Evolutionary conservation across 1,284 basidiomycete species (phyloP).

Genomic region (Wolfiporia cocos): DNA sequence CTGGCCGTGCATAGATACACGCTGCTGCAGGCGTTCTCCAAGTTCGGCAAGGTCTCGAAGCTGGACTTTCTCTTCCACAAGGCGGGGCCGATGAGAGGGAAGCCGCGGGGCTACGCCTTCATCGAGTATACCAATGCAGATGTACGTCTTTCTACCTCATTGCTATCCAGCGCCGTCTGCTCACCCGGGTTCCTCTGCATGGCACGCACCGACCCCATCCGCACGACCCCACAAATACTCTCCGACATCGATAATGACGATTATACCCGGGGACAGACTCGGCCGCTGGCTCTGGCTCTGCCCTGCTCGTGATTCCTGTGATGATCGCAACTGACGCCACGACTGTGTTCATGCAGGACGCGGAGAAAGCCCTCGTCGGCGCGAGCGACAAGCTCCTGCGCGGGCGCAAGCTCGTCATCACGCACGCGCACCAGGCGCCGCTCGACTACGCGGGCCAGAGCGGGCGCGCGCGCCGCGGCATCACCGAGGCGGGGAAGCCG

Average conservation of each 20-base stretch:
- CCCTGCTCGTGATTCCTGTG: too few relatives aligned
- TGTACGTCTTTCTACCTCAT: conserved; percentile 48
- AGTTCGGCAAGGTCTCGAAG: conserved; percentile 87
- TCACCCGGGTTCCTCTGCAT: conserved; percentile 42
- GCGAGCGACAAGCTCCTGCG: conserved; percentile 80
- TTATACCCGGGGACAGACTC: conserved; percentile 14
- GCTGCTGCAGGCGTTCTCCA: conserved; percentile 84
- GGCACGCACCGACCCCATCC: too few relatives aligned
- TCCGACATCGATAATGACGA: conserved; percentile 6
- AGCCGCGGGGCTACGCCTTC: conserved; percentile 93
- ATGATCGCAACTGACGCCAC: too few relatives aligned
- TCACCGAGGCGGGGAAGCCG: conserved; percentile 62
- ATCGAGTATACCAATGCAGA: conserved; percentile 77
- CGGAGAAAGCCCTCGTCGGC: conserved; percentile 69
- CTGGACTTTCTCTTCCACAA: conserved; percentile 97
- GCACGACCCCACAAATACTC: conserved; percentile 11
- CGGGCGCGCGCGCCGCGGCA: conserved; percentile 31
- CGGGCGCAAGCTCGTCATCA: conserved; percentile 85
- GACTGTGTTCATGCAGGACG: conserved; percentile 62
- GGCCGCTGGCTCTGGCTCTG: too few relatives aligned
- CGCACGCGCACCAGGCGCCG: conserved; percentile 81
- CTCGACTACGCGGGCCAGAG: conserved; percentile 29
- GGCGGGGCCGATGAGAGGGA: conserved; percentile 81
- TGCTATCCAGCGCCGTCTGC: conserved; percentile 22
- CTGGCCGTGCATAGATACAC: conserved; percentile 52